phyloP scores from a whole-genome alignment of 495 filamentous ascomycete species.

The Hamigera avellanea region DNA sequence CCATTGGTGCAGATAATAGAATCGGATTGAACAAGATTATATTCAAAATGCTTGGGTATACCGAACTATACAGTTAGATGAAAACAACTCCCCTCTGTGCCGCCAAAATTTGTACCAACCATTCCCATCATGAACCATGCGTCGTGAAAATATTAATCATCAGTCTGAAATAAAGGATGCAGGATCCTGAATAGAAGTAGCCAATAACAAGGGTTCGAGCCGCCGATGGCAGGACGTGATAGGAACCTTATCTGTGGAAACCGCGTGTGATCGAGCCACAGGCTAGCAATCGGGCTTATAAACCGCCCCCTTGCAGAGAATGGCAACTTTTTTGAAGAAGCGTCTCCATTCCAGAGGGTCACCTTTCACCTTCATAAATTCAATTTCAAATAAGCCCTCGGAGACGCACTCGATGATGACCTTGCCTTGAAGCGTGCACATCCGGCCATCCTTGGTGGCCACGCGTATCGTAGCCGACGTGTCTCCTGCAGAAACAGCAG shows the following conservation, averaged over 20 bases:
- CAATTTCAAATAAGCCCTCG: slow-evolving; percentile 61
- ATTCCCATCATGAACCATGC: too few species aligned
- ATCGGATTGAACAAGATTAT: too few species aligned
- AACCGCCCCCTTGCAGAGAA: slow-evolving; percentile 75
- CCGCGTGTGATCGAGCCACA: not conserved
- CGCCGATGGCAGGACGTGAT: not conserved
- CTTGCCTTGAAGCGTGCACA: slow-evolving; percentile 73
- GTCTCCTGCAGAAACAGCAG: slow-evolving; percentile 28
- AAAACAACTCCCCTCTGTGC: too few species aligned
- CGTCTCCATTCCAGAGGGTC: slow-evolving; percentile 95
- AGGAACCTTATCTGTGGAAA: not conserved
- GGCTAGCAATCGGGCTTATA: slow-evolving; percentile 30
- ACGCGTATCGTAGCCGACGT: slow-evolving; percentile 54
- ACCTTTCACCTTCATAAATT: slow-evolving; percentile 89
- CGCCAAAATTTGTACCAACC: too few species aligned
- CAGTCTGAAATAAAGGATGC: not conserved
- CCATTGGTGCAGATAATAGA: too few species aligned
- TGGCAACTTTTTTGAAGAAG: slow-evolving; percentile 87
- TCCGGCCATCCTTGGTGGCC: slow-evolving; percentile 63
- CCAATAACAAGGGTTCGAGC: not conserved
- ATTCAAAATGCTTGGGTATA: too few species aligned
- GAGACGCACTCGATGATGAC: slow-evolving; percentile 65
- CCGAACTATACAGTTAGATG: too few species aligned
- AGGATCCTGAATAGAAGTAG: not conserved
- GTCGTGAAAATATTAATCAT: not conserved